Evolutionary conservation across 2,329 filamentous ascomycete species (phyloP).

Genomic region (Paecilomyces fulvus): DNA sequence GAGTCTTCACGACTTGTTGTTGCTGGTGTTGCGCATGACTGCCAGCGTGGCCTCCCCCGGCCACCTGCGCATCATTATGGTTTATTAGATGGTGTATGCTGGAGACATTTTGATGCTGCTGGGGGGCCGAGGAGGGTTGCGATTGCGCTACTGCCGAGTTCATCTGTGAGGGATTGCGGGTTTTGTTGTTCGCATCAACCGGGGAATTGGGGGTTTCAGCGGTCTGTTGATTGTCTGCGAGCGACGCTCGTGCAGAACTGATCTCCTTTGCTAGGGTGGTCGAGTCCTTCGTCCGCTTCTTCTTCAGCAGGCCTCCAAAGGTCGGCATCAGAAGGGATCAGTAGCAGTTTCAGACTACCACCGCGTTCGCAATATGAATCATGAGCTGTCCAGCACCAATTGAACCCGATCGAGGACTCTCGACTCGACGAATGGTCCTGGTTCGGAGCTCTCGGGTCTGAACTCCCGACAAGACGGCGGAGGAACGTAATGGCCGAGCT

Average conservation of each 20-base stretch:
- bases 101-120: constrained; percentile 56
- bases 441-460: not conserved
- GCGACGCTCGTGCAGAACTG: not conserved
- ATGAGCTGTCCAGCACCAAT: constrained; percentile 1
- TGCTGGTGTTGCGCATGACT: constrained; percentile 1
- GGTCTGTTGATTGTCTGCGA: not conserved
- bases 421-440: not conserved
- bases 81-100: constrained; percentile 82
- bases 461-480: not conserved
- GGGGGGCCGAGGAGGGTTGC: constrained; percentile 20
- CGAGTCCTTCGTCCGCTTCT: constrained; percentile 95
- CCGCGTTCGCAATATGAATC: constrained; percentile 8
- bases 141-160: constrained; percentile 28
- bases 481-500: not conserved
- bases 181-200: constrained; percentile 12
- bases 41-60: constrained; percentile 16
- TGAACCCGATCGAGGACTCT: not conserved
- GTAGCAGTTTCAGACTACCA: constrained; percentile 14
- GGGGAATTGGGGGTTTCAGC: constrained; percentile 54
- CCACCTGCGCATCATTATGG: constrained; percentile 39
- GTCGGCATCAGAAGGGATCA: constrained; percentile 63
- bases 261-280: constrained; percentile 35
- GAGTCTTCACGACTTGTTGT: constrained; percentile 7
- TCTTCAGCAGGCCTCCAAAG: constrained; percentile 85
- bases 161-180: constrained; percentile 21